Evolutionary conservation across 2,329 filamentous ascomycete species (phyloP), one percentile per base, ranked within the genome.

Genomic region (Verticillium albo-atrum): DNA sequence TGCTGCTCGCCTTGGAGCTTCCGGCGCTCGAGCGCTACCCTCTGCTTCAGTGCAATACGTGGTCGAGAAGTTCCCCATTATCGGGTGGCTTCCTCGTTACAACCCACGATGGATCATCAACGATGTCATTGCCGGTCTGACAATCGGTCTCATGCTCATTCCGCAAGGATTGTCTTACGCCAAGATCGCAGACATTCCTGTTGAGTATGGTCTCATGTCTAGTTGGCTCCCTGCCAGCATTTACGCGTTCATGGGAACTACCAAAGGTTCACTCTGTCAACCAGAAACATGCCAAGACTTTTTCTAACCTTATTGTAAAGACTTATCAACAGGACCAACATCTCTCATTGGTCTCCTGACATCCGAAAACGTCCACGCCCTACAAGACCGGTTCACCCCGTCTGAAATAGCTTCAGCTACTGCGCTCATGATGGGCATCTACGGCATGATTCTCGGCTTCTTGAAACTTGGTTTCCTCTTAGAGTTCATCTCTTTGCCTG

Each of bases 261-360:
- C 84, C 0, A 87, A 87, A 70, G 84, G 84, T 82, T 61, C 65
- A 68, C 9, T 50, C 20, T 14, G 14, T 23, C n/a, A 26, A 12
- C n/a, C 10, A 12, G n/a, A 12, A 23, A 4, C 4, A 3, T 26
- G n/a, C 20, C 42, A 50, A 50, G 42, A 6, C 7, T 23, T 25
- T 3, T 4, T 50, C 42, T 50, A 50, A 50, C 20, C 42, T 23
- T 14, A 5, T 0, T 7, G 3, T 15, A 52, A 50, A 85, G 84
- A 87, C 68, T 70, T 89, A 4, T 87, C 84, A 1, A 83, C 81
- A 1, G 85, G 86, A 4, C 86, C 86, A 14, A 89, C 86, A 0
- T 88, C 85, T 0, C 81, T 88, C 27, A 81, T 89, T 60, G 85
- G 85, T 7, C 79, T 89, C 1, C 75, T 89, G 27, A 88, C 85